Conservation (phyloP, 257 asterid genomes). For the Marsdenia floribunda region DNA sequence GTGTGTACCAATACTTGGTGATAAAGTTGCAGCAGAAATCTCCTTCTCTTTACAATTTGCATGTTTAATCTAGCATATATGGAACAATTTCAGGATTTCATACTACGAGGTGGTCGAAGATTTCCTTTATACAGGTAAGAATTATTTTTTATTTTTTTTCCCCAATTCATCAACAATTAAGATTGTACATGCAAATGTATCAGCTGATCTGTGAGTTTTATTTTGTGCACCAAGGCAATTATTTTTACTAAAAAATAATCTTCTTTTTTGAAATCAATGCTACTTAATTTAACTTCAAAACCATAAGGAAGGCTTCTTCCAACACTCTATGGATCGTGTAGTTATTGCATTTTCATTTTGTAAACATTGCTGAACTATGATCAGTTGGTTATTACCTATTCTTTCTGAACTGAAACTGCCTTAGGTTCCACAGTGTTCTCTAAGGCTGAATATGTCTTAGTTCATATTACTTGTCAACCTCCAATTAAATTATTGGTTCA, state of each 20-base stretch:
- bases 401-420: background rate
- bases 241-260: background rate
- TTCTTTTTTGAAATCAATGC: background rate
- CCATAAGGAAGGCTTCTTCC: background rate
- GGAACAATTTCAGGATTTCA: constrained; percentile 58
- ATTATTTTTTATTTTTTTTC: background rate
- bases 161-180: background rate
- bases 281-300: background rate
- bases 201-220: background rate
- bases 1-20: background rate
- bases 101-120: constrained; percentile 74
- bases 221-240: background rate
- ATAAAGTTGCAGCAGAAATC: background rate
- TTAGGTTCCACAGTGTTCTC: background rate
- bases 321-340: background rate
- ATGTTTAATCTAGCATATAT: constrained; percentile 18
- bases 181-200: background rate
- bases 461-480: background rate
- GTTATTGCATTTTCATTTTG: background rate
- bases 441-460: background rate
- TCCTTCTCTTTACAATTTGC: background rate
- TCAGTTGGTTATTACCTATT: background rate
- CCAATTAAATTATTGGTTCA: too few species aligned
- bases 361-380: background rate
- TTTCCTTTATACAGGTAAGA: constrained; percentile 85